Evolutionary conservation across 2,329 filamentous ascomycete species (phyloP).

Genomic region (Pyricularia sp.): DNA sequence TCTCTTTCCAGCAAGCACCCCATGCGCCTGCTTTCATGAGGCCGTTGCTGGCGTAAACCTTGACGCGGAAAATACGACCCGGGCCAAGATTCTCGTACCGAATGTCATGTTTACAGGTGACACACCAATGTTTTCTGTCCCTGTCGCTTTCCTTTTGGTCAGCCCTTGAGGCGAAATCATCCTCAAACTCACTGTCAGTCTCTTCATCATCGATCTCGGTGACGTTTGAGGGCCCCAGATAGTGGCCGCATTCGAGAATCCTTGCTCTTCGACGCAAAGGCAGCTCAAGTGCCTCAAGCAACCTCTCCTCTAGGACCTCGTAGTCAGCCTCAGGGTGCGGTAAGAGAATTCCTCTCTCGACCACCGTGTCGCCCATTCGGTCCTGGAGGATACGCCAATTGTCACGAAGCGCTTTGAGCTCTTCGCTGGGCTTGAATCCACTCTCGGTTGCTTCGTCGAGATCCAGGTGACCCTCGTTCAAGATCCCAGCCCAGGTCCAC

Average conservation of each 20-base stretch:
- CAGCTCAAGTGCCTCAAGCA: slow-evolving; percentile 66
- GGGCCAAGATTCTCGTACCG: slow-evolving; percentile 42
- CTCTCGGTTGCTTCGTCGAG: slow-evolving; percentile 16
- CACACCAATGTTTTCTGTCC: slow-evolving; percentile 44
- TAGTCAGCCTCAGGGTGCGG: slow-evolving; percentile 74
- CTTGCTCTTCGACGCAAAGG: slow-evolving; percentile 54
- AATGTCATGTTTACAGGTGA: slow-evolving; percentile 45
- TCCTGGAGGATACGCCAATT: slow-evolving; percentile 61
- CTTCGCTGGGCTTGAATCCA: slow-evolving; percentile 29
- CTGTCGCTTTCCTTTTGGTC: not conserved
- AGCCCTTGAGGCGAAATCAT: slow-evolving; percentile 17
- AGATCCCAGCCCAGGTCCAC: slow-evolving; percentile 51
- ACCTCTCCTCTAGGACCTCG: slow-evolving; percentile 67
- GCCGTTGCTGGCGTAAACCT: slow-evolving; percentile 90
- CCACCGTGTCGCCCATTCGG: slow-evolving; percentile 62
- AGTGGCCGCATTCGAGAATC: slow-evolving; percentile 69
- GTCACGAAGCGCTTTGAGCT: slow-evolving; percentile 43
- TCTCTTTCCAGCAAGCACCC: slow-evolving; percentile 91
- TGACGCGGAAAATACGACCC: slow-evolving; percentile 62
- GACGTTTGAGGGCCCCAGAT: slow-evolving; percentile 50
- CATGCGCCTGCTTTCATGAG: slow-evolving; percentile 88
- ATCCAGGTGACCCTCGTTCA: slow-evolving; percentile 23
- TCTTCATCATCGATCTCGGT: slow-evolving; percentile 32
- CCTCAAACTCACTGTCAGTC: slow-evolving; percentile 31
- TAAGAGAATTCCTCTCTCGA: slow-evolving; percentile 64